These are phyloP conservation scores for Cryptococcus amylolentus DNA, from an alignment of 1,284 basidiomycete genomes.

Conservation along the genomic window DNA sequence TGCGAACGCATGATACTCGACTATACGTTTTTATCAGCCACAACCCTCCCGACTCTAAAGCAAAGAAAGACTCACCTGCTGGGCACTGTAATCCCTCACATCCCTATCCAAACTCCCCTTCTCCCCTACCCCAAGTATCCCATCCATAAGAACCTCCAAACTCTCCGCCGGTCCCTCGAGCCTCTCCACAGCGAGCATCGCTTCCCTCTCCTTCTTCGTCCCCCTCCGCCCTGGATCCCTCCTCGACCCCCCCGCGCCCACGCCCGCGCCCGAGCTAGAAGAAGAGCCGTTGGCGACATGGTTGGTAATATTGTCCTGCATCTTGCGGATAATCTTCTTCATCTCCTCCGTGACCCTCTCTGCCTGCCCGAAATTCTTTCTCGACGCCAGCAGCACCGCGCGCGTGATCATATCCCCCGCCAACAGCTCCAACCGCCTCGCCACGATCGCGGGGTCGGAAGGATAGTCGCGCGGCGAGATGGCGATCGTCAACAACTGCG, in stretches of 20 bases:
- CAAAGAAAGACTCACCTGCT: conserved; percentile 63
- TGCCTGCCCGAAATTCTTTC: conserved; percentile 80
- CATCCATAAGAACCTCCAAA: conserved; percentile 76
- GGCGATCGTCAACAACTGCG: conserved; percentile 82
- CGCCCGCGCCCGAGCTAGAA: background rate
- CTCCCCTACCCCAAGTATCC: conserved; percentile 67
- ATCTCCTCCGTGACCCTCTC: conserved; percentile 84
- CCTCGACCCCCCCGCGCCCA: background rate
- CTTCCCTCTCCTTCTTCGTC: conserved; percentile 70
- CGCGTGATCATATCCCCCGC: conserved; percentile 93
- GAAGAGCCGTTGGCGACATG: background rate
- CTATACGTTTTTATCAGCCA: conserved; percentile 48
- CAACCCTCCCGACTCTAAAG: background rate
- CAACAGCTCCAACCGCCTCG: conserved; percentile 88
- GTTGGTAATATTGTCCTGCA: conserved; percentile 62
- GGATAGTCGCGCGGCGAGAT: conserved; percentile 52
- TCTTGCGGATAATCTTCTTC: conserved; percentile 75
- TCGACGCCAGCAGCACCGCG: conserved; percentile 78
- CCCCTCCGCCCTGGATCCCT: conserved; percentile 35
- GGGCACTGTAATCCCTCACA: conserved; percentile 85
- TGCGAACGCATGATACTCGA: conserved; percentile 90
- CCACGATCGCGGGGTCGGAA: conserved; percentile 79
- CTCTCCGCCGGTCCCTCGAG: conserved; percentile 78
- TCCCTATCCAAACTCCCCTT: conserved; percentile 85
- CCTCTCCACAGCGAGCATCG: conserved; percentile 66